Percentiles rank a stretch among this genome's conserved stretches.
phyloP scores from a whole-genome alignment of 148 eudicot genomes.

The Vaccinium vitisidaea region DNA sequence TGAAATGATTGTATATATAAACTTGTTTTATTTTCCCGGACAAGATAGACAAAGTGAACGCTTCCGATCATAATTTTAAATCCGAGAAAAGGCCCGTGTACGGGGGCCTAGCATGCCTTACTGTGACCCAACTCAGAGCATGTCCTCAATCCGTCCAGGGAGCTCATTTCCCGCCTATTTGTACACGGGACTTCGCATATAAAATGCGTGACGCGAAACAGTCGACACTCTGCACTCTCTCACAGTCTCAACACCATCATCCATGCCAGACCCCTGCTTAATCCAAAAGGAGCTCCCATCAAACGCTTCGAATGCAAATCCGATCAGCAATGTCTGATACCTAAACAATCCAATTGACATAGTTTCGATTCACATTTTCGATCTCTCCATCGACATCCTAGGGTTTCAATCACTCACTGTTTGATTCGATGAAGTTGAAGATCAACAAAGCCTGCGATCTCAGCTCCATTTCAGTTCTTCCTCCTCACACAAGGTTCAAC shows the following conservation, averaged over 20 bases:
- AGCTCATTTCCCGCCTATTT: background rate
- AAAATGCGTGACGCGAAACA: background rate
- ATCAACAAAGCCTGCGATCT: conserved; percentile 95
- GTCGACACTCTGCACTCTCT: background rate
- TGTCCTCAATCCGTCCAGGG: too few relatives aligned
- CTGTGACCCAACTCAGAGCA: too few relatives aligned
- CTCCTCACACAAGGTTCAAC: conserved; percentile 72
- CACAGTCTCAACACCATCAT: background rate
- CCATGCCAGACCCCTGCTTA: background rate
- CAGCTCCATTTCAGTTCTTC: conserved; percentile 92
- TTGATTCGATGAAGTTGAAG: conserved; percentile 65
- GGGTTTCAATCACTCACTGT: background rate
- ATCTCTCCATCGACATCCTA: background rate
- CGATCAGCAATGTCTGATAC: background rate
- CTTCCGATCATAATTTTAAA: too few relatives aligned
- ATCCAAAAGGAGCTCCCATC: background rate
- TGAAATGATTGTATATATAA: too few relatives aligned
- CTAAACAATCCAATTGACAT: background rate
- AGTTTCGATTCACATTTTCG: background rate
- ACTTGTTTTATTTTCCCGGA: too few relatives aligned
- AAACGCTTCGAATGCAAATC: background rate
- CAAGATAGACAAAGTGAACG: too few relatives aligned
- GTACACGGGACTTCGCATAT: background rate
- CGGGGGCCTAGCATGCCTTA: too few relatives aligned
- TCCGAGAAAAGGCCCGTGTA: too few relatives aligned